Evolutionary conservation across 2,329 filamentous ascomycete genomes (phyloP).

Genomic region (Fusarium penzigii): DNA sequence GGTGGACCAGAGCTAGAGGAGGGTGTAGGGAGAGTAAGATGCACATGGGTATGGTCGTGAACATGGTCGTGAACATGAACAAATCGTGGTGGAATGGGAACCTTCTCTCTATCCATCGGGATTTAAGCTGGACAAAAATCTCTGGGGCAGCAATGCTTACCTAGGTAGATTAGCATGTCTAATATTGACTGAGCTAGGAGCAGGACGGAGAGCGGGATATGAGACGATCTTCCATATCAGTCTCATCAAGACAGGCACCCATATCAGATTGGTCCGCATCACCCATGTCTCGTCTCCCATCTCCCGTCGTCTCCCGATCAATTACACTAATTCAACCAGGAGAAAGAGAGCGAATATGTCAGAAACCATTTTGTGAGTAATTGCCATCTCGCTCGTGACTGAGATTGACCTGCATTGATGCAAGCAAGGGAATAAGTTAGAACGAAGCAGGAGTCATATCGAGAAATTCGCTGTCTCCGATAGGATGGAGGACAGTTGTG

Average conservation of each 20-base stretch:
- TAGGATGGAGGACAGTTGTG: neutral
- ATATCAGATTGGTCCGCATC: neutral
- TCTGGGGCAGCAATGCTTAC: too few relatives aligned
- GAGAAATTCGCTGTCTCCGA: neutral
- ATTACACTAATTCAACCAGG: neutral
- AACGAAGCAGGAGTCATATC: neutral
- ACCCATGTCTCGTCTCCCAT: neutral
- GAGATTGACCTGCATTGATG: neutral
- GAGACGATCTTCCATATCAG: neutral
- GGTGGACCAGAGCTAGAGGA: constrained; percentile 3
- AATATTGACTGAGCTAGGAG: neutral
- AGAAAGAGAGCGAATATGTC: neutral
- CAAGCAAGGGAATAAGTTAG: neutral
- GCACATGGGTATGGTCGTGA: neutral
- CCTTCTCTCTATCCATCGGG: too few relatives aligned
- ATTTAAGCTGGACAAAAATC: too few relatives aligned
- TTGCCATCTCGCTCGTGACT: neutral
- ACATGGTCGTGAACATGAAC: too few relatives aligned
- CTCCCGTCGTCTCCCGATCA: neutral
- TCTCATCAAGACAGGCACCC: neutral
- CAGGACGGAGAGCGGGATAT: neutral
- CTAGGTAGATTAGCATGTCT: neutral
- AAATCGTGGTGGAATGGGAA: too few relatives aligned
- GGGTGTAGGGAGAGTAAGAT: constrained; percentile 25
- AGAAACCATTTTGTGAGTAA: neutral